Base-by-base conservation (phyloP, 164 flowering plant species). In the Vitis cinerea region DNA sequence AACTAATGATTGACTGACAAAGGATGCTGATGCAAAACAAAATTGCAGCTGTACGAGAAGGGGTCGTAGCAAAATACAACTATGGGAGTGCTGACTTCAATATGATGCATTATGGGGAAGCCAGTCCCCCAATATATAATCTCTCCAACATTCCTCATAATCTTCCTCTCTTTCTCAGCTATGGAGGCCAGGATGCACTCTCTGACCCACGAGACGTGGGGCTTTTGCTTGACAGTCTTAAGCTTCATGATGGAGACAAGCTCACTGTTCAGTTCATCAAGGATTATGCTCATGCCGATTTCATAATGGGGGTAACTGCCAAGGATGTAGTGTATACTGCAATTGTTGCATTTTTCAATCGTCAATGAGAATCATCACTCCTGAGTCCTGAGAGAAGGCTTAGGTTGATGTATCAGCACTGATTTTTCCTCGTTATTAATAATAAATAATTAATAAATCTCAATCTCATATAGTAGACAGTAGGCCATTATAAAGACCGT, bases 91-190 rank as follows among this genome's bases (percentile, higher is more conserved):
- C 65, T 2, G 31, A 61, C 6, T 29, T 10, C 15, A 90, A 90
- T 55, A 7, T 83, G 70, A 74, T 62, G 72, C 81, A 84, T 70
- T 90, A 90, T 14, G 90, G 90, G 5, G 71, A 78, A 23, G 9
- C 51, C 4, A 68, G 4, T 49, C 93, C 96, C 1, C 93, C 96
- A 1, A 29, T 75, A 3, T 88, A 87, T 66, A 78, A 90, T 72
- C 67, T 90, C 64, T 73, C 90, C n/a, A 82, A 80, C 84, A 88
- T 90, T 8, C 90, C 96, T 1, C 74, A 70, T 0, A 71, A 84
- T 71, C 70, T 88, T 49, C 92, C 96, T 29, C 66, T 90, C 30
- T 88, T 90, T 81, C 15, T 88, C n/a, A 85, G 89, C 83, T 88
- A 90, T 61, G 96, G 93, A 31, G 93, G 92, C 50, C 71, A 56